Evolutionary conservation across 106 monocot genomes (phyloP).

Genomic region (Hemerocallis citrina): DNA sequence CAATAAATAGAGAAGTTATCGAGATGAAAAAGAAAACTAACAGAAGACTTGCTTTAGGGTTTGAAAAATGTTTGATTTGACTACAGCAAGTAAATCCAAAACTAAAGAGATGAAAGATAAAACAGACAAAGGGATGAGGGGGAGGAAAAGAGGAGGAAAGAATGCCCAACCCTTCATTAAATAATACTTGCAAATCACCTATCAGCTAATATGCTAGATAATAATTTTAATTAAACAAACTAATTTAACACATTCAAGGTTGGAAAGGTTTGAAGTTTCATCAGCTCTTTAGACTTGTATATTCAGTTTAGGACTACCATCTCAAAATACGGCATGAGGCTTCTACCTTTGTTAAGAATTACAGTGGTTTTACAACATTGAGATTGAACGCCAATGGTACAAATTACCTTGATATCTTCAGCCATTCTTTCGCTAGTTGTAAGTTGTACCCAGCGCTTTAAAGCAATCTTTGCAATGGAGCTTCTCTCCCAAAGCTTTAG

Average conservation of each 20-base stretch:
- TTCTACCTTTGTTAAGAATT: not conserved
- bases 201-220: no score
- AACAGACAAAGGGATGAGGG: no score
- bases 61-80: no score
- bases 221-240: no score
- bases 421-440: conserved; percentile 99
- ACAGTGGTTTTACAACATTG: not conserved
- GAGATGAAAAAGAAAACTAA: no score
- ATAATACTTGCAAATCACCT: no score
- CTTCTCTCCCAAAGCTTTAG: conserved; percentile 89
- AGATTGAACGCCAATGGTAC: not conserved
- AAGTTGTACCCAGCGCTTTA: conserved; percentile 93
- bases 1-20: no score
- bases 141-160: no score
- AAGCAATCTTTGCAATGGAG: conserved; percentile 85
- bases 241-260: not conserved
- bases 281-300: not conserved
- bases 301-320: not conserved
- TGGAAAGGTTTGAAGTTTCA: not conserved
- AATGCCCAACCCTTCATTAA: no score
- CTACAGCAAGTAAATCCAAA: no score
- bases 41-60: no score
- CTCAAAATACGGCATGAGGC: not conserved
- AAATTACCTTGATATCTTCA: conserved; percentile 80
- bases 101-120: no score